Conservation (phyloP, 1,139 yeast species). For the Saccharomycopsis hybrid region DNA sequence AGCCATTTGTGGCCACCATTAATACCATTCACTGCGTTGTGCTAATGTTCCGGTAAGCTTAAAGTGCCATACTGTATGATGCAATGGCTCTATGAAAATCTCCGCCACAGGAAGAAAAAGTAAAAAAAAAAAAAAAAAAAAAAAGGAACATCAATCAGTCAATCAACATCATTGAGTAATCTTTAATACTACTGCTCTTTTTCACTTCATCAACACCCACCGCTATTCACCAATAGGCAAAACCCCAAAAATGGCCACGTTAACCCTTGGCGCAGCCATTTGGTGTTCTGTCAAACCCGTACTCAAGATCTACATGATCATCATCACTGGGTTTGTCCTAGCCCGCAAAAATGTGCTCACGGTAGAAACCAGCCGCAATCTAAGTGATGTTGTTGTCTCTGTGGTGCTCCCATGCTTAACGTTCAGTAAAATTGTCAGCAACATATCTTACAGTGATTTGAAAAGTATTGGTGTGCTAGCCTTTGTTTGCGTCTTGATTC, state of each 20-base stretch:
- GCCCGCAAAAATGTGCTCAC: conserved; percentile 44
- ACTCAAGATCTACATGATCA: conserved; percentile 51
- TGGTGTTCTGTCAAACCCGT: conserved; percentile 47
- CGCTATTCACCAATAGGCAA: not conserved
- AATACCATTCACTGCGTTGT: too few species aligned
- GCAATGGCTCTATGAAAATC: too few species aligned
- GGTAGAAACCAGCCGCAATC: conserved; percentile 52
- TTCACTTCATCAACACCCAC: not conserved
- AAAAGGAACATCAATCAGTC: not conserved
- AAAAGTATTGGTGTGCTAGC: conserved; percentile 49
- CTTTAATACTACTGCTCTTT: not conserved
- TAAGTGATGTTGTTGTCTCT: conserved; percentile 47
- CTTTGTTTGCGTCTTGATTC: conserved; percentile 43
- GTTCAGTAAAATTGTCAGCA: conserved; percentile 43
- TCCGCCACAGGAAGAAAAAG: too few species aligned
- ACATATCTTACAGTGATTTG: conserved; percentile 46
- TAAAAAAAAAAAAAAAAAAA: not conserved
- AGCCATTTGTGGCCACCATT: too few species aligned
- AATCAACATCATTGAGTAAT: not conserved
- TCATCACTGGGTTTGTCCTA: conserved; percentile 43
- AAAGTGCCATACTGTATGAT: too few species aligned
- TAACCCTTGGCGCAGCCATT: conserved; percentile 12
- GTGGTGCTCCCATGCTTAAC: conserved; percentile 54
- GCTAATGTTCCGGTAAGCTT: too few species aligned
- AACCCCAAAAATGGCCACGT: not conserved